Conservation (phyloP, 23 red algal species). For the Gracilaria domingensis region DNA sequence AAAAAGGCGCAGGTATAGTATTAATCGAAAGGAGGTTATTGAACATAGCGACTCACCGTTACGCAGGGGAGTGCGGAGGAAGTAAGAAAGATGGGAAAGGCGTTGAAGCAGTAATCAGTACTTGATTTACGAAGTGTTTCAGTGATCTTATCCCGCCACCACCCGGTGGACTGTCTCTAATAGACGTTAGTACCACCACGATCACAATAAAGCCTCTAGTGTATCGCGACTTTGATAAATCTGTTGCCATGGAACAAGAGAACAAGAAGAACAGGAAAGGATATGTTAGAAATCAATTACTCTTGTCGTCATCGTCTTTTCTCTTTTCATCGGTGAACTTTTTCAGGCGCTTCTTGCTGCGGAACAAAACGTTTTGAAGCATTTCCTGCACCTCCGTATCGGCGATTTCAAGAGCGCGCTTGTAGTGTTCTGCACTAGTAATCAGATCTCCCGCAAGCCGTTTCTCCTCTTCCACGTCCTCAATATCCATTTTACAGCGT, state of each 20-base stretch:
- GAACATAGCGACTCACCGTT: conserved; percentile 2
- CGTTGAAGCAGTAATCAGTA: too few relatives aligned
- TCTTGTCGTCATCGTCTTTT: not conserved
- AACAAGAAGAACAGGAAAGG: not conserved
- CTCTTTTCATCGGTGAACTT: not conserved
- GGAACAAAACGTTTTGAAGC: not conserved
- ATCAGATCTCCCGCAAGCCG: not conserved
- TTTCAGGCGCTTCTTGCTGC: not conserved
- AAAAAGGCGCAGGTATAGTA: conserved; percentile 20
- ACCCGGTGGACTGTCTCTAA: not conserved
- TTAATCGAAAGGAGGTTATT: conserved; percentile 14
- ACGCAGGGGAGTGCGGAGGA: too few relatives aligned
- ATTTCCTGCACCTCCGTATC: not conserved
- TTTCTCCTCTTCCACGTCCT: not conserved
- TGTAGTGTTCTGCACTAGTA: not conserved
- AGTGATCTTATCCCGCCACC: conserved; percentile 10
- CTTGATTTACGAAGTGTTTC: not conserved
- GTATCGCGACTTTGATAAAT: not conserved
- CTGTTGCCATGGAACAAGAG: not conserved
- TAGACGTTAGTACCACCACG: not conserved
- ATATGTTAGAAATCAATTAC: not conserved
- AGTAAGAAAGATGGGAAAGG: too few relatives aligned
- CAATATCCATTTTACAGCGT: not conserved
- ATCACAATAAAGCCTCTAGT: not conserved
- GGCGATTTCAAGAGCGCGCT: not conserved